phyloP scores from a whole-genome alignment of 768 basidiomycete genomes.

The Boletus pseudo-olivaceus region DNA sequence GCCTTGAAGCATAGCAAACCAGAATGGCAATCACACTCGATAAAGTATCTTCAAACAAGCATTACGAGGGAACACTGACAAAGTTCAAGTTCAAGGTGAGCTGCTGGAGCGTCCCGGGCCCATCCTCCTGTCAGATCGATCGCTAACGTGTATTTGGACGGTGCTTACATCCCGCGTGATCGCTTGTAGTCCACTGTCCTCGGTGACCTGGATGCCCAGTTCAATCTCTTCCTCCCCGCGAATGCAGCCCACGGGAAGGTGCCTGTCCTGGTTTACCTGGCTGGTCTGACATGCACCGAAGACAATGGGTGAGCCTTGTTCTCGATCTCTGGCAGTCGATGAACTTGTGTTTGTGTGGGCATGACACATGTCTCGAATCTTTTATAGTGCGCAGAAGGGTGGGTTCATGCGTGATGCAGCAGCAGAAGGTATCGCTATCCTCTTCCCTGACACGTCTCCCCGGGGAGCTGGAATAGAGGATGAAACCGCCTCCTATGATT shows the following conservation, averaged over 20 bases:
- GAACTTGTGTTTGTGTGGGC: background rate
- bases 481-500: conserved; percentile 83
- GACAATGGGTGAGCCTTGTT: conserved; percentile 72
- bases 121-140: background rate
- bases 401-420: conserved; percentile 84
- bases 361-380: background rate
- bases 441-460: conserved; percentile 93
- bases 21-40: conserved; percentile 43
- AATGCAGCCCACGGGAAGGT: conserved; percentile 54
- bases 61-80: conserved; percentile 73
- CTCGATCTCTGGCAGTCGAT: background rate
- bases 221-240: conserved; percentile 87
- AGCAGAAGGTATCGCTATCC: conserved; percentile 79
- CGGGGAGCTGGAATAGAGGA: conserved; percentile 85
- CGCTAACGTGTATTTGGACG: background rate
- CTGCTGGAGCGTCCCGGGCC: background rate
- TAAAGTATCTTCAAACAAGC: conserved; percentile 71
- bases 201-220: conserved; percentile 66
- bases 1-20: background rate
- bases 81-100: conserved; percentile 85
- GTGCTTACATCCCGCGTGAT: background rate
- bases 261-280: conserved; percentile 79
- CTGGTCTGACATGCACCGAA: conserved; percentile 87
- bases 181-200: conserved; percentile 59
- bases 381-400: conserved; percentile 83